Evolutionary conservation across 495 filamentous ascomycete genomes (phyloP), one percentile per base, ranked within the genome.

Genomic region (Glutinoglossum americanum): DNA sequence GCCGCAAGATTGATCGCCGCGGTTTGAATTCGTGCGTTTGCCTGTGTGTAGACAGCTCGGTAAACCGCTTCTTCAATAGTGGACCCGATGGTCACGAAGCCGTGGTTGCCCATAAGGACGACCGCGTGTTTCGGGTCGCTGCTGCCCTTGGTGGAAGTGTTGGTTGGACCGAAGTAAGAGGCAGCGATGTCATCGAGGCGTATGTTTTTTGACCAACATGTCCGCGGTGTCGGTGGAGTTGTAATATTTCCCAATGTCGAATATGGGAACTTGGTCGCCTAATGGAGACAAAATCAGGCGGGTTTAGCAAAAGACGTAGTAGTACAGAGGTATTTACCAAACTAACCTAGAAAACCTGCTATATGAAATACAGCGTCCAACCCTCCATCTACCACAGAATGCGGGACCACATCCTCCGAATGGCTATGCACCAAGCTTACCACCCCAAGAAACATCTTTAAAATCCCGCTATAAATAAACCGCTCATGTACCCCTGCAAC

Each of bases 101-200:
- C 76, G 51, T 78, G 76, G 9, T 69, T 69, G 2, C 65, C 62
- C 73, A 76, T 75, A 11, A 78, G 62, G 1, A 73, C 68, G 3
- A 76, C 69, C 0, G 61, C 55, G 60, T 71, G 65, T 10, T 61
- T 57, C 0, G 62, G 58, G 25, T n/a, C 8, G 15, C 27, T 57
- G 56, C 30, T 48, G n/a, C 26, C 41, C 32, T 57, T 27, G 3
- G 19, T 19, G 33, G 26, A 19, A 5, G 54, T 33, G n/a, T 35
- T 21, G 17, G 19, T 17, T 35, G 32, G 32, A 35, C 32, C 32
- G 32, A 69, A 66, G 8, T 23, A 26, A n/a, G 35, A 25, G 9
- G 65, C 66, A 3, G 75, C 64, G 8, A 64, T 59, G 3, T 51
- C 41, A 17, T 70, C 73, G 5, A 74, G 64, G 9, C 56, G 45